phyloP scores from a whole-genome alignment of 345 rosid species.

The Populus simonii region DNA sequence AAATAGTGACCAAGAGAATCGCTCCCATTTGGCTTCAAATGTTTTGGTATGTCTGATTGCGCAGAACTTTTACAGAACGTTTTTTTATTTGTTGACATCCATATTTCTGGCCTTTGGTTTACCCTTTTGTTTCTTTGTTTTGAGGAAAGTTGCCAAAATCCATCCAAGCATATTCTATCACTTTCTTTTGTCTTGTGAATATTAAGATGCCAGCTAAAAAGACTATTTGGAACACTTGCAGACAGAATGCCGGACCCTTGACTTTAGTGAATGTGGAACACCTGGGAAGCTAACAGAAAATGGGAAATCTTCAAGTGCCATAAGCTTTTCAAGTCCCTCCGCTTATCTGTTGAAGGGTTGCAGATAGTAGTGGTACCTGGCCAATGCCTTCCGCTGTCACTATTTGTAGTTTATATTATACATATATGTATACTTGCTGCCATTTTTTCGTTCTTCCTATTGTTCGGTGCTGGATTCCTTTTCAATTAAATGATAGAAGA shows the following conservation, averaged over 20 bases:
- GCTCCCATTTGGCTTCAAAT: constrained; percentile 48
- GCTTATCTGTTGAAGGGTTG: constrained; percentile 78
- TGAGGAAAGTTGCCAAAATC: background rate
- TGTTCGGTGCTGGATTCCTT: constrained; percentile 10
- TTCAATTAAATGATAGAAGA: constrained; percentile 17
- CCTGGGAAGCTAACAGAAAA: constrained; percentile 59
- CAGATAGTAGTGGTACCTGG: constrained; percentile 55
- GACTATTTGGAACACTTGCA: constrained; percentile 26
- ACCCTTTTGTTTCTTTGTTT: too few relatives aligned
- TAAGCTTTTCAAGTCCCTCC: constrained; percentile 60
- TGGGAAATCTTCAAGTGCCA: constrained; percentile 36
- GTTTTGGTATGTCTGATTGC: constrained; percentile 29
- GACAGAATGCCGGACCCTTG: constrained; percentile 81
- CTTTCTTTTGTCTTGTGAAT: background rate
- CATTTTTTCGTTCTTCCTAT: background rate
- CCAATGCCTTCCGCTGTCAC: constrained; percentile 10
- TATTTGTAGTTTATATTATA: constrained; percentile 20
- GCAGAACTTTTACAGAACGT: background rate
- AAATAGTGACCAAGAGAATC: constrained; percentile 42
- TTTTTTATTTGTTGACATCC: background rate
- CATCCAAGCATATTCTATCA: background rate
- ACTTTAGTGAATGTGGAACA: constrained; percentile 90
- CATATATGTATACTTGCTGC: background rate
- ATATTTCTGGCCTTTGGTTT: too few relatives aligned
- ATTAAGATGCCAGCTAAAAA: constrained; percentile 4